A percentile compares a stretch with the other conserved stretches of the same genome.
phyloP scores from a whole-genome alignment of 73 alveolate species.

The Symbiodinium pilosum region DNA sequence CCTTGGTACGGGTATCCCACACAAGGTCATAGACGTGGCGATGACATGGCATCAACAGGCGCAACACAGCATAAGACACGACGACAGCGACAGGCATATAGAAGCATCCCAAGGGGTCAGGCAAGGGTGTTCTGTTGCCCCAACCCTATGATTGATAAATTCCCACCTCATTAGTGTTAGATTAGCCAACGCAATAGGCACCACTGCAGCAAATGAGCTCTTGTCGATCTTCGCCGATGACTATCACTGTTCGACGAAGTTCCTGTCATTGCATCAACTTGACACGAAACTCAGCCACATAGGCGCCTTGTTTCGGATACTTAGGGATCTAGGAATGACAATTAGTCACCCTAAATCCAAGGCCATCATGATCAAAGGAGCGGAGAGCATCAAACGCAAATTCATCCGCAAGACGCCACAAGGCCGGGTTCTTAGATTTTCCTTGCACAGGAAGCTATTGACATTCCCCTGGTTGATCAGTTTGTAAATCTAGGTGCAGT shows the following conservation, averaged over 20 bases:
- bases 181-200: background rate
- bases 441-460: background rate
- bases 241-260: background rate
- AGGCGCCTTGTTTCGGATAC: background rate
- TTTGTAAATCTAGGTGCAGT: background rate
- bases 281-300: background rate
- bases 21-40: background rate
- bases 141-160: background rate
- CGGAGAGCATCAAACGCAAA: background rate
- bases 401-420: background rate
- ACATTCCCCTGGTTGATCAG: background rate
- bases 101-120: background rate
- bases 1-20: background rate
- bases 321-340: background rate
- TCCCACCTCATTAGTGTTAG: background rate
- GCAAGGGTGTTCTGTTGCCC: conserved; percentile 28
- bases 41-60: background rate
- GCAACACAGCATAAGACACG: background rate
- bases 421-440: background rate
- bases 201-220: background rate
- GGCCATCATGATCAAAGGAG: background rate
- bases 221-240: conserved; percentile 17
- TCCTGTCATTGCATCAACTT: background rate
- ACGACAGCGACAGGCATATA: background rate
- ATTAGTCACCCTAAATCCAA: background rate